Evolutionary conservation across 345 rosid species (phyloP), one percentile per base, ranked within the genome.

Genomic region (Microcos paniculata): DNA sequence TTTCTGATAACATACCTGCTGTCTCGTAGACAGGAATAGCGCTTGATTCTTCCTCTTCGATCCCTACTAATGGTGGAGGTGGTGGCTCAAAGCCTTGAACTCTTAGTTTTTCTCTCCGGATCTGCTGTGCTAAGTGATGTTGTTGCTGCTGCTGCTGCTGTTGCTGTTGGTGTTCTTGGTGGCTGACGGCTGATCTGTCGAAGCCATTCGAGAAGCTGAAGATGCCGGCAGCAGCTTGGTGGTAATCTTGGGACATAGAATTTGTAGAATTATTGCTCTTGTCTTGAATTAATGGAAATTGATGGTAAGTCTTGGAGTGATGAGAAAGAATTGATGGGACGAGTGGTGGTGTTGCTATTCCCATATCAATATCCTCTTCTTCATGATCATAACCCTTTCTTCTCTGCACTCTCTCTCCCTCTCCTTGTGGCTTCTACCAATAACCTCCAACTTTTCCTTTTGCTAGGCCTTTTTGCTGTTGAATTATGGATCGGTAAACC

Each of bases 1-100:
- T 96, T 79, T 96, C 98, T 2, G 99, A 96, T 80, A 93, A 80
- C 93, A 96, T 96, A 24, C 98, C 98, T 73, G 91, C 88, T 1
- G 89, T 82, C 81, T 90, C 94, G 35, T 95, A 91, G 26, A 82
- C 92, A 33, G 93, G 92, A 73, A 89, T 82, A 9, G 79, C 80
- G 58, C 69, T 83, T 72, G 82, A 70, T 70, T 83, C 85, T 42
- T 91, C 90, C 43, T 85, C 91, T 58, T 83, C 91, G 18, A 86
- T 83, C 45, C 90, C 90, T 8, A 85, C 87, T 63, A 88, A 80
- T 57, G 88, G 78, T 9, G 89, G 85, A 8, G 89, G 84, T 1
- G 83, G 84, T 0, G 75, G 78, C 46, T 79, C 87, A 30, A 71
- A 86, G 14, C 84, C 89, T 53, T 83, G 86, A 49, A 84, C 49